Conservation (phyloP, 441 rosid genomes). For the Syzygium syzygioides region DNA sequence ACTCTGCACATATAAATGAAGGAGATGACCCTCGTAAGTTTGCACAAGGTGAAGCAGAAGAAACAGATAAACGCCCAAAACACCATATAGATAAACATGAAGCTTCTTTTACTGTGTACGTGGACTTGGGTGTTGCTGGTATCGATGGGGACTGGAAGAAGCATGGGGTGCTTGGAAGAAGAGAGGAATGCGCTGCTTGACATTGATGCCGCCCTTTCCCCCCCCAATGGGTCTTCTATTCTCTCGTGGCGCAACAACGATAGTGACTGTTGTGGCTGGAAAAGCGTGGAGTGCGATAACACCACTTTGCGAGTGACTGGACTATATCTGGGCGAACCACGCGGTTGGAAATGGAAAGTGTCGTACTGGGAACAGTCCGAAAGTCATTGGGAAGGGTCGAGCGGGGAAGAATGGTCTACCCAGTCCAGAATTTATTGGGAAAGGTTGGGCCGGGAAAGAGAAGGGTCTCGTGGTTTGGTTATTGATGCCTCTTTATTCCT, state of each 20-base stretch:
- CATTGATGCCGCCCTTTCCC: neutral
- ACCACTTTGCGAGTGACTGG: accelerated
- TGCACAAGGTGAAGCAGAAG: neutral
- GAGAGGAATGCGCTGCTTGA: neutral
- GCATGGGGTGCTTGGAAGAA: neutral
- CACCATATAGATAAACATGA: neutral
- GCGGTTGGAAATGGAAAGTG: accelerated
- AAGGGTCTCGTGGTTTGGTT: accelerated
- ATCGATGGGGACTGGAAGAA: neutral
- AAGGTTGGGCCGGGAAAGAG: too few relatives aligned
- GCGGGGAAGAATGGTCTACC: too few relatives aligned
- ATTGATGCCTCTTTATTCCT: neutral
- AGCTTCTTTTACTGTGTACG: neutral
- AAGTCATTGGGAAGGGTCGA: too few relatives aligned
- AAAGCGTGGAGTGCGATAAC: accelerated
- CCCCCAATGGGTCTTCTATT: neutral
- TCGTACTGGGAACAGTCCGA: too few relatives aligned
- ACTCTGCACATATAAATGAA: neutral
- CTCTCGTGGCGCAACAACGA: accelerated
- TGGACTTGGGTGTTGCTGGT: neutral
- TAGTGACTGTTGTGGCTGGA: neutral
- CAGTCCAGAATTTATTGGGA: too few relatives aligned
- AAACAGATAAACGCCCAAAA: neutral
- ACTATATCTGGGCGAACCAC: accelerated
- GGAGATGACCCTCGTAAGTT: neutral